phyloP scores from a whole-genome alignment of 2,329 filamentous ascomycete species.

The Colletotrichum sp. region DNA sequence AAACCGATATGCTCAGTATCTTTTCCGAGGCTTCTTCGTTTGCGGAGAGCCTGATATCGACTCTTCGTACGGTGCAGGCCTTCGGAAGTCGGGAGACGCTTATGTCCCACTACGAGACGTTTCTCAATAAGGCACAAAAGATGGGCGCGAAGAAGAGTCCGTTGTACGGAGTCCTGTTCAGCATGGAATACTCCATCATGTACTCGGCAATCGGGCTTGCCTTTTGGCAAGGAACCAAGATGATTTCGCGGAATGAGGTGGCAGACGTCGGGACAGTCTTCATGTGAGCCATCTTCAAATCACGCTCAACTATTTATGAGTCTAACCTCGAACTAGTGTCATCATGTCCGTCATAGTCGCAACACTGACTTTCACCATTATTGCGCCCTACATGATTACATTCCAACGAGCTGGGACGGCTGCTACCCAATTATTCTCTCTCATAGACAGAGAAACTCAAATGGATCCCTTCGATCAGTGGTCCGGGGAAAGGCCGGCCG shows the following conservation, averaged over 20 bases:
- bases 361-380: conserved; percentile 13
- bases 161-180: conserved; percentile 32
- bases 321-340: conserved; percentile 18
- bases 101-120: conserved; percentile 9
- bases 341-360: conserved; percentile 29
- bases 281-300: neutral
- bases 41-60: conserved; percentile 27
- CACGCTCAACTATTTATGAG: neutral
- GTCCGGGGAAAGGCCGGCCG: neutral
- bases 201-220: conserved; percentile 21
- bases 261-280: conserved; percentile 13
- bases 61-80: conserved; percentile 17
- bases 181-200: conserved; percentile 46
- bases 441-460: conserved; percentile 27
- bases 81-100: conserved; percentile 7
- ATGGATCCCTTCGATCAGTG: conserved; percentile 25
- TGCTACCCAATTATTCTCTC: conserved; percentile 24
- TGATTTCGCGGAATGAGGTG: conserved; percentile 33
- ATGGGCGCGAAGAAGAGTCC: conserved; percentile 24
- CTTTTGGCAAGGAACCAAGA: conserved; percentile 34
- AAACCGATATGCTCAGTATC: conserved; percentile 28
- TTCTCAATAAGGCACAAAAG: neutral
- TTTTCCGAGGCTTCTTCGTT: conserved; percentile 28
- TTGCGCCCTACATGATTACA: conserved; percentile 25
- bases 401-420: conserved; percentile 26